These are phyloP conservation scores for Colletotrichum tanaceti DNA, from an alignment of 2,329 filamentous ascomycete genomes.

Conservation along the genomic window DNA sequence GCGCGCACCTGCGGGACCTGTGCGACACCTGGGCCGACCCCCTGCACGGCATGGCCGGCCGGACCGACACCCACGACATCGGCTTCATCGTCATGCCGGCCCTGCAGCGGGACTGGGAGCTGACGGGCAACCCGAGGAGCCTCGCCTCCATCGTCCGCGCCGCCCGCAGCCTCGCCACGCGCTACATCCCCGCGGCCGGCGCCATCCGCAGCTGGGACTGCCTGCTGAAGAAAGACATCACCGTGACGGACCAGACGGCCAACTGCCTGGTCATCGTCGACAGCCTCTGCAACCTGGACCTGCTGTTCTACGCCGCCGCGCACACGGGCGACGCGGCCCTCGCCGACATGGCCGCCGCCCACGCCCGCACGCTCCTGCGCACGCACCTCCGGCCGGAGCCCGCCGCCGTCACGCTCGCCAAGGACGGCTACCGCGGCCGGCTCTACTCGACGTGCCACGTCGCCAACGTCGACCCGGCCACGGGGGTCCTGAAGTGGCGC, in stretches of 20 bases:
- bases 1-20: constrained; percentile 43
- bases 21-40: constrained; percentile 51
- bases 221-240: constrained; percentile 46
- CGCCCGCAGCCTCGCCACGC: constrained; percentile 55
- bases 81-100: constrained; percentile 65
- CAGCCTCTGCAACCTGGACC: constrained; percentile 54
- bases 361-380: constrained; percentile 55
- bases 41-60: constrained; percentile 50
- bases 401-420: neutral
- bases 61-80: constrained; percentile 65
- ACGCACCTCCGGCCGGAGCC: constrained; percentile 55
- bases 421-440: constrained; percentile 45
- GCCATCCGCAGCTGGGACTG: constrained; percentile 64
- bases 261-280: constrained; percentile 58
- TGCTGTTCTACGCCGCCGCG: constrained; percentile 52
- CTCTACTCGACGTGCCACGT: constrained; percentile 58
- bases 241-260: constrained; percentile 47
- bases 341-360: constrained; percentile 48
- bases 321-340: constrained; percentile 47
- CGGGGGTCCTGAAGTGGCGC: constrained; percentile 56
- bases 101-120: constrained; percentile 60
- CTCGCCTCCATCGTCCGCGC: constrained; percentile 56
- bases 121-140: constrained; percentile 53
- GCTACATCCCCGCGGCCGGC: constrained; percentile 56
- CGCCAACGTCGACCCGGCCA: constrained; percentile 59